Evolutionary conservation across 2,329 filamentous ascomycete genomes (phyloP).

Genomic region (Colletotrichum cuscutae): DNA sequence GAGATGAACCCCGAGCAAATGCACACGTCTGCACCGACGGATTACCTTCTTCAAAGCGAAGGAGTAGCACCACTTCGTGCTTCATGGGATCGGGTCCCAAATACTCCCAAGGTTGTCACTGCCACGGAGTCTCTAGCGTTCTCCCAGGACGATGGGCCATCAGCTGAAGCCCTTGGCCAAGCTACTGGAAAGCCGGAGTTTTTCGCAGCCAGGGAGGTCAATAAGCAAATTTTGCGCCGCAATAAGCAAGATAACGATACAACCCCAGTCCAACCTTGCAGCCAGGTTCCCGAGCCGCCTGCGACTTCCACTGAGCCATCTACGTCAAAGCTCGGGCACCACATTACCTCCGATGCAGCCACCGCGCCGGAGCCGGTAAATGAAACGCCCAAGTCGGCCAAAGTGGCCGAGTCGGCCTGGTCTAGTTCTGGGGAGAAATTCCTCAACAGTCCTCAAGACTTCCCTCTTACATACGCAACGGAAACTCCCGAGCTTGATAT

Average conservation of each 20-base stretch:
- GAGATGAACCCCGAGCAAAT: background rate
- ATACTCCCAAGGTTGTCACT: background rate
- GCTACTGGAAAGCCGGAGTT: slow-evolving; percentile 51
- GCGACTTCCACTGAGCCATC: background rate
- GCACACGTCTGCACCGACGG: background rate
- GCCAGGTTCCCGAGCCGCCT: background rate
- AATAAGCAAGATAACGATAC: background rate
- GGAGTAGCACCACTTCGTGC: background rate
- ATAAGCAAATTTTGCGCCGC: slow-evolving; percentile 38
- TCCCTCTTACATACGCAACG: background rate
- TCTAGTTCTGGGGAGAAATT: slow-evolving; percentile 26
- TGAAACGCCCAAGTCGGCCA: slow-evolving; percentile 11
- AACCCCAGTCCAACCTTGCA: background rate
- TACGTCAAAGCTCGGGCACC: background rate
- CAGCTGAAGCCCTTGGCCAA: slow-evolving; percentile 45
- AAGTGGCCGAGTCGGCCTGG: slow-evolving; percentile 25
- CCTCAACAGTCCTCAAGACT: slow-evolving; percentile 20
- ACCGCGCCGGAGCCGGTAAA: no score
- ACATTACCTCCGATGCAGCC: background rate
- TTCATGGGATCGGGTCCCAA: background rate
- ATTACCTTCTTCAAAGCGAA: background rate
- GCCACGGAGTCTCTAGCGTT: background rate
- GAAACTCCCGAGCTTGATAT: slow-evolving; percentile 31
- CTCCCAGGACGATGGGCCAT: background rate
- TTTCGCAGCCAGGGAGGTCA: slow-evolving; percentile 52